phyloP scores from a whole-genome alignment of 345 rosid genomes.

The Lumnitzera racemosa region DNA sequence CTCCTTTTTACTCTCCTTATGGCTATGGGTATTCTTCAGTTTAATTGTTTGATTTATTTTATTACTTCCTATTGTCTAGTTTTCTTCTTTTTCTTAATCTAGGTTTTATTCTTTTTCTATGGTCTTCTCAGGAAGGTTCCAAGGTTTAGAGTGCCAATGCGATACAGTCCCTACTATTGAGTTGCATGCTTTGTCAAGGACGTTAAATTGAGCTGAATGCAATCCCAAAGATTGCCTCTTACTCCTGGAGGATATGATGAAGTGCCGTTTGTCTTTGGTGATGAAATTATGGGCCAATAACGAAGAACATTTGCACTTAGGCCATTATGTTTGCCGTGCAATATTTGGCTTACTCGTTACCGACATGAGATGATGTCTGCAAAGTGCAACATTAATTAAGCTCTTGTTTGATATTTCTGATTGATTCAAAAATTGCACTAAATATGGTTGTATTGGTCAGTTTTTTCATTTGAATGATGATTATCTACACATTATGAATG shows the following conservation, averaged over 20 bases:
- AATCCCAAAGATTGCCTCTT: background rate
- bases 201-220: too few relatives aligned
- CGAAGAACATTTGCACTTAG: too few relatives aligned
- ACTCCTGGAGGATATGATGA: background rate
- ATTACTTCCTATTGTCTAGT: background rate
- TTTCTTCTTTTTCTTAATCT: background rate
- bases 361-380: too few relatives aligned
- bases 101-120: background rate
- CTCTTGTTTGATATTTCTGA: too few relatives aligned
- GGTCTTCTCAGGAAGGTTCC: conserved; percentile 47
- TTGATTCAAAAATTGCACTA: too few relatives aligned
- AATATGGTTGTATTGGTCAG: too few relatives aligned
- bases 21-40: conserved; percentile 50
- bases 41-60: background rate
- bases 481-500: too few relatives aligned
- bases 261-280: background rate
- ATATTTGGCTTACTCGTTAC: too few relatives aligned
- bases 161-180: conserved; percentile 60
- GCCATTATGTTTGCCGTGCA: too few relatives aligned
- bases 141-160: conserved; percentile 53
- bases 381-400: too few relatives aligned
- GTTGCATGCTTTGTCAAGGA: background rate
- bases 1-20: conserved; percentile 48
- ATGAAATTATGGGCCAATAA: too few relatives aligned
- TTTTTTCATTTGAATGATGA: too few relatives aligned